Evolutionary conservation across 139 green algal genomes (phyloP).

Genomic region (Auxenochlorella pyrenoidosa): DNA sequence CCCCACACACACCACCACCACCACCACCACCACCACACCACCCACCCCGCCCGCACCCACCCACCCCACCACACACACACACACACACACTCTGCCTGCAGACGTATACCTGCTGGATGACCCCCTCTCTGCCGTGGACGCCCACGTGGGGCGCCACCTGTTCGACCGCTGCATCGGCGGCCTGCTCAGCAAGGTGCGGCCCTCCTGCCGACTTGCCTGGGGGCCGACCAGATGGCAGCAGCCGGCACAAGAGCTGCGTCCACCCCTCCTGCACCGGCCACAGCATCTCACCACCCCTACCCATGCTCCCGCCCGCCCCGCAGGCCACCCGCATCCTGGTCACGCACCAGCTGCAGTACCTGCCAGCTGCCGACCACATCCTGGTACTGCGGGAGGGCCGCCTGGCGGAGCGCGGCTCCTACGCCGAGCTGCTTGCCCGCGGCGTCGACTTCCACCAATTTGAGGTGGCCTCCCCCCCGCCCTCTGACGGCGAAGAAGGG

Average conservation of each 20-base stretch:
- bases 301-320: neutral
- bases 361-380: slow-evolving; percentile 84
- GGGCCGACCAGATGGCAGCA: too few relatives aligned
- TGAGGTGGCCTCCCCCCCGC: neutral
- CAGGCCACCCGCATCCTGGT: slow-evolving; percentile 80
- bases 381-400: slow-evolving; percentile 85
- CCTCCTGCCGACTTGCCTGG: too few relatives aligned
- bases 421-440: slow-evolving; percentile 57
- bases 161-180: slow-evolving; percentile 75
- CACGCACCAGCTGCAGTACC: slow-evolving; percentile 92
- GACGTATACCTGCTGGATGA: slow-evolving; percentile 94
- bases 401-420: slow-evolving; percentile 74
- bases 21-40: too few relatives aligned
- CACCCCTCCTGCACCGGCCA: too few relatives aligned
- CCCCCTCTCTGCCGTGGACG: slow-evolving; percentile 91
- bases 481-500: slow-evolving; percentile 5
- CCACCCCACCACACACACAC: too few relatives aligned
- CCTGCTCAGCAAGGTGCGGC: slow-evolving; percentile 59
- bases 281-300: too few relatives aligned
- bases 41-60: too few relatives aligned
- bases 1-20: too few relatives aligned
- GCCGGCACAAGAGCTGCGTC: too few relatives aligned
- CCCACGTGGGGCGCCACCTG: slow-evolving; percentile 83
- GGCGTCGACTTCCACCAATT: slow-evolving; percentile 66
- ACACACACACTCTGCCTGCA: slow-evolving; percentile 8